A percentile compares a stretch with the other conserved stretches of the same genome.
Conservation (phyloP, 169 alveolate species). For the Plasmodium falciparum region DNA sequence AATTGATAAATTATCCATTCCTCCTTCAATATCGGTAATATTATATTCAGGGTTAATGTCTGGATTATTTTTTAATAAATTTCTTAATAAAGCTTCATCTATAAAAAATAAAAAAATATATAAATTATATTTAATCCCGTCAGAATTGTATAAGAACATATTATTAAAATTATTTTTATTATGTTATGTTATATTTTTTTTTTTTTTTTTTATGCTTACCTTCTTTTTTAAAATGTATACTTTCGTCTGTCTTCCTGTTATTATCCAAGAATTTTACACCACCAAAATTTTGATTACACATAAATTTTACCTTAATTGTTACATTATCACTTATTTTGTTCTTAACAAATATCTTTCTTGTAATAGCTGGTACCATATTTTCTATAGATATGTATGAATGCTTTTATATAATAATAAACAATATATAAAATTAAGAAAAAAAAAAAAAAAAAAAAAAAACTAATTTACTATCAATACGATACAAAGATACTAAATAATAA, state of each 20-base stretch:
- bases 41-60: constrained; percentile 80
- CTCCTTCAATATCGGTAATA: constrained; percentile 35
- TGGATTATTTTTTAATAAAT: constrained; percentile 81
- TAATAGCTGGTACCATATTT: constrained; percentile 50
- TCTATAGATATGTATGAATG: neutral
- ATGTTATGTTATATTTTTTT: no score
- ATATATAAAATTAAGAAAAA: neutral
- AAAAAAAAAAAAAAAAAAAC: constrained; percentile 1
- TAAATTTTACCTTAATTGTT: constrained; percentile 30
- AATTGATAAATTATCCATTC: constrained; percentile 35
- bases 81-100: constrained; percentile 82
- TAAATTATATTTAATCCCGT: no score
- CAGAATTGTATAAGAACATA: no score
- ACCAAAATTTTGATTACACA: constrained; percentile 68
- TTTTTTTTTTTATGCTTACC: constrained; percentile 41
- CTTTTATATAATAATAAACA: neutral
- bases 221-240: constrained; percentile 81
- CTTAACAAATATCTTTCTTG: constrained; percentile 21
- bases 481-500: no score
- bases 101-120: constrained; percentile 9
- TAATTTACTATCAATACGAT: neutral
- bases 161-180: no score
- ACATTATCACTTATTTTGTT: constrained; percentile 38
- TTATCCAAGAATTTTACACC: constrained; percentile 81
- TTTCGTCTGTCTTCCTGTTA: constrained; percentile 80